These are phyloP conservation scores for Nicotiana tabacum DNA, from an alignment of 257 asterid species.

Conservation along the genomic window DNA sequence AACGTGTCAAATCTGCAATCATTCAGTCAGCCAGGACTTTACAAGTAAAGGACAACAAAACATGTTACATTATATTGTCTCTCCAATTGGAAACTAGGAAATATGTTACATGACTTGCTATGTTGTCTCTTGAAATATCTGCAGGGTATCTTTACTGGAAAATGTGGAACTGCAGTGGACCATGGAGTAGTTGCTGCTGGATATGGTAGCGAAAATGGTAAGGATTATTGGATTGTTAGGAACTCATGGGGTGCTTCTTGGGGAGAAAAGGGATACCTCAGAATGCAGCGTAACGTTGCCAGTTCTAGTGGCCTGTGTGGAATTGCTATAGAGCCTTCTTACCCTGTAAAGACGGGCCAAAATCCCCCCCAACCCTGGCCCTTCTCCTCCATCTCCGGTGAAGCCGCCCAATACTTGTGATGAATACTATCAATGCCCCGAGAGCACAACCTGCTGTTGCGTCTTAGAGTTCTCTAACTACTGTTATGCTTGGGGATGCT, in stretches of 20 bases:
- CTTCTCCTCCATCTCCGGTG: conserved; percentile 60
- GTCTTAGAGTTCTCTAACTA: conserved; percentile 21
- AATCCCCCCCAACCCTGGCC: conserved; percentile 56
- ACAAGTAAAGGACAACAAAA: too few relatives aligned
- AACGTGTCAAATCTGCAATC: too few relatives aligned
- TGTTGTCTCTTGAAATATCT: too few relatives aligned
- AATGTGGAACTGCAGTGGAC: conserved; percentile 41
- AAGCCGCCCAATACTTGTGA: conserved; percentile 43
- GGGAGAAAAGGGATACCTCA: conserved; percentile 54
- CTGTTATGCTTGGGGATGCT: conserved; percentile 66
- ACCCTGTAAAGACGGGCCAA: conserved; percentile 37
- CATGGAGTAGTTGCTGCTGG: conserved; percentile 53
- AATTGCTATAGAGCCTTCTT: conserved; percentile 52
- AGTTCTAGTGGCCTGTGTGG: conserved; percentile 41
- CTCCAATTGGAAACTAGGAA: too few relatives aligned
- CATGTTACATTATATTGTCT: background rate
- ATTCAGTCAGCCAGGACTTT: too few relatives aligned
- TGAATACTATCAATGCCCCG: conserved; percentile 35
- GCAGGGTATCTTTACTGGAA: conserved; percentile 57
- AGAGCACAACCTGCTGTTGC: conserved; percentile 56
- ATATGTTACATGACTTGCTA: too few relatives aligned
- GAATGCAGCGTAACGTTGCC: conserved; percentile 41
- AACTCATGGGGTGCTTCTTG: conserved; percentile 56
- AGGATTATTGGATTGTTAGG: conserved; percentile 50
- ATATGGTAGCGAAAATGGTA: conserved; percentile 39